These are phyloP conservation scores for Calonectria multiphialidica DNA, from an alignment of 2,329 filamentous ascomycete species.

Conservation along the genomic window DNA sequence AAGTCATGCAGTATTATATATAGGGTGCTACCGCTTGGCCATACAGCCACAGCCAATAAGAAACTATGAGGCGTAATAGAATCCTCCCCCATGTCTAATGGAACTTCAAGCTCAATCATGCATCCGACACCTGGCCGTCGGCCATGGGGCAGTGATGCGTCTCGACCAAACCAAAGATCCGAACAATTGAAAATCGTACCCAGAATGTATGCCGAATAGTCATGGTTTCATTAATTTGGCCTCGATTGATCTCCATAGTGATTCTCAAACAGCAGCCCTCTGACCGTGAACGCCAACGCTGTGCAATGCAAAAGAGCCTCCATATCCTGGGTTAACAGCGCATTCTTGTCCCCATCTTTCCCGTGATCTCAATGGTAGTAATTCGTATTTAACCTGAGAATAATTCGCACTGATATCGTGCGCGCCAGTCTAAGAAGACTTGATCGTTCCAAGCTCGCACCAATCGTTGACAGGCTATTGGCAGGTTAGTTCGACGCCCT, in stretches of 20 bases:
- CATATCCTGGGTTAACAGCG: constrained; percentile 20
- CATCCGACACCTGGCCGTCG: not conserved
- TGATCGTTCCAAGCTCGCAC: constrained; percentile 67
- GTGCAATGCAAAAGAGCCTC: constrained; percentile 41
- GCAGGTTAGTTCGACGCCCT: constrained; percentile 35
- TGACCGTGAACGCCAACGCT: constrained; percentile 50
- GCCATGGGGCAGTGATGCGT: not conserved
- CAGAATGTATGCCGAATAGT: constrained; percentile 19
- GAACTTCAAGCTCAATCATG: not conserved
- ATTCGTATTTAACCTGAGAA: not conserved
- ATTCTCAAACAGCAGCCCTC: constrained; percentile 20
- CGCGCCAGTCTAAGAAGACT: constrained; percentile 18
- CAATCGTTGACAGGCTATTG: constrained; percentile 73
- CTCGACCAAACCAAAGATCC: not conserved
- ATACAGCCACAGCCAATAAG: too few relatives aligned
- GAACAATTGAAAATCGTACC: constrained; percentile 1
- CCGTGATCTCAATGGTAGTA: not conserved
- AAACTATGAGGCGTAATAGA: not conserved
- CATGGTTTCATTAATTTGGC: constrained; percentile 29
- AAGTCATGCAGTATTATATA: not conserved
- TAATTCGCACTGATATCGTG: not conserved
- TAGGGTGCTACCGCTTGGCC: too few relatives aligned
- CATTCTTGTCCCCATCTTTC: constrained; percentile 25
- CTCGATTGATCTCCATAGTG: constrained; percentile 17
- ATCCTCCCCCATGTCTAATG: not conserved